Evolutionary conservation across 2,329 filamentous ascomycete genomes (phyloP).

Genomic region (Fusarium papillatum): DNA sequence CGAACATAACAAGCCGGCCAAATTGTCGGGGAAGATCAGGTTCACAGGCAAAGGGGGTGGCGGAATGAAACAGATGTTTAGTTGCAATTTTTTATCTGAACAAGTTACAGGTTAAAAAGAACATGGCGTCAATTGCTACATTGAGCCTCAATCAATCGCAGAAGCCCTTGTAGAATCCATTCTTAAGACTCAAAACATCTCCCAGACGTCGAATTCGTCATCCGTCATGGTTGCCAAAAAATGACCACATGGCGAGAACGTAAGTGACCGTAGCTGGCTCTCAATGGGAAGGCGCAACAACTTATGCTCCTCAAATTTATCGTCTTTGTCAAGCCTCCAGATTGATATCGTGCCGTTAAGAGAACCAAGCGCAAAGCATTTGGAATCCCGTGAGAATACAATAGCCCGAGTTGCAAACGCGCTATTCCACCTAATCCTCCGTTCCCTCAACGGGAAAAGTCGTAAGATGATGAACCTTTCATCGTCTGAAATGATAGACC

Average conservation of each 20-base stretch:
- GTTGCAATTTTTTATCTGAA: no score
- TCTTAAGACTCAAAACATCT: neutral
- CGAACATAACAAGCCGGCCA: no score
- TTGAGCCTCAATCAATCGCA: no score
- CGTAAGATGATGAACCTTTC: neutral
- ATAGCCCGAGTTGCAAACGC: no score
- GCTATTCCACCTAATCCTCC: no score
- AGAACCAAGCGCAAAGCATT: neutral
- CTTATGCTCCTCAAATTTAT: neutral
- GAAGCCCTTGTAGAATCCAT: fast-evolving
- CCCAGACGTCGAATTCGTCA: neutral
- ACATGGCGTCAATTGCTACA: no score
- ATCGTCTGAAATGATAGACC: neutral
- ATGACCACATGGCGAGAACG: neutral
- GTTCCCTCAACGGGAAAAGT: no score
- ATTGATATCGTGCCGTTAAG: neutral
- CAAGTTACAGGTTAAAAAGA: neutral
- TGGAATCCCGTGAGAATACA: neutral
- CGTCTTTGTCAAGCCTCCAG: neutral
- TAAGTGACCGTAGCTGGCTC: neutral
- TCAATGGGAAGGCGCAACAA: neutral
- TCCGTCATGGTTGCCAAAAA: neutral
- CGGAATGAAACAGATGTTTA: no score
- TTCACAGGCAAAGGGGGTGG: no score
- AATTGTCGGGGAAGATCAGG: no score